Evolutionary conservation across 2,329 filamentous ascomycete genomes (phyloP).

Genomic region (Colletotrichum camelliae): DNA sequence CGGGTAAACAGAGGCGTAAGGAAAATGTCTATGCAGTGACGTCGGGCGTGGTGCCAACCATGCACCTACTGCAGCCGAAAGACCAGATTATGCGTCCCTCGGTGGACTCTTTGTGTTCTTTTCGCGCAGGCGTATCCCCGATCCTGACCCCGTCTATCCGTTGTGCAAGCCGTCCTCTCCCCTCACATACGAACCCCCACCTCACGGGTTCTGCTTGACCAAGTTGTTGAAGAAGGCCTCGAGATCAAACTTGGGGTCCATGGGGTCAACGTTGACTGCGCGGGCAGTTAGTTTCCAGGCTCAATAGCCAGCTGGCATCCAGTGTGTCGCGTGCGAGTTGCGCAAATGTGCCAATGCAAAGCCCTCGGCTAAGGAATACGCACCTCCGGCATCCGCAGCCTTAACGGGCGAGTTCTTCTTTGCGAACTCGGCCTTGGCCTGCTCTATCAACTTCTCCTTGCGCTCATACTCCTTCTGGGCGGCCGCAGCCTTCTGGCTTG

Average conservation of each 20-base stretch:
- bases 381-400: constrained; percentile 16
- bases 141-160: constrained; percentile 29
- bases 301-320: neutral
- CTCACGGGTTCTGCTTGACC: constrained; percentile 56
- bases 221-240: constrained; percentile 80
- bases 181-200: constrained; percentile 26
- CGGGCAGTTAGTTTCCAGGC: neutral
- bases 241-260: constrained; percentile 90
- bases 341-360: neutral
- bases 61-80: constrained; percentile 21
- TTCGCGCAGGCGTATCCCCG: constrained; percentile 19
- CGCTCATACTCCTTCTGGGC: constrained; percentile 85
- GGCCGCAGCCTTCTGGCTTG: constrained; percentile 72
- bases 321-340: neutral
- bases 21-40: constrained; percentile 56
- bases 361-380: neutral
- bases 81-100: constrained; percentile 18
- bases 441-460: constrained; percentile 88
- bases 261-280: constrained; percentile 75
- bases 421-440: constrained; percentile 90
- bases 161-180: constrained; percentile 29
- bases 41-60: constrained; percentile 45
- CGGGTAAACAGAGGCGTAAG: constrained; percentile 47
- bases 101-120: constrained; percentile 8
- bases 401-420: constrained; percentile 69